phyloP scores from a whole-genome alignment of 1,284 basidiomycete species.

The Neonothopanus nambi region DNA sequence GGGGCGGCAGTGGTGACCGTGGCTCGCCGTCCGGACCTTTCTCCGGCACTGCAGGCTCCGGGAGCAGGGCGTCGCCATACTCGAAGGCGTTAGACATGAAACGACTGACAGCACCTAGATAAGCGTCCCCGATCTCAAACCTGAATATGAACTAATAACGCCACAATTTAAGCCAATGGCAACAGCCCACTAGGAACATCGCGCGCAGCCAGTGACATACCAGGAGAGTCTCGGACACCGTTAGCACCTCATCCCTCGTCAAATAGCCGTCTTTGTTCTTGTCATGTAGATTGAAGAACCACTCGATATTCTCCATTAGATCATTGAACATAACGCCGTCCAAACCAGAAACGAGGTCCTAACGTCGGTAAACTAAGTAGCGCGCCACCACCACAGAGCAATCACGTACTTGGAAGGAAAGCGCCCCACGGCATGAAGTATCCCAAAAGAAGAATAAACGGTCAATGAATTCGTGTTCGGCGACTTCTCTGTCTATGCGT shows the following conservation, averaged over 20 bases:
- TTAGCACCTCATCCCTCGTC: conserved; percentile 96
- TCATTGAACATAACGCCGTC: conserved; percentile 95
- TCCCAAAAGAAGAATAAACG: conserved; percentile 94
- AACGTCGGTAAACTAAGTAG: conserved; percentile 9
- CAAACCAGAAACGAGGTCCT: conserved; percentile 91
- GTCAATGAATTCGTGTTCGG: conserved; percentile 82
- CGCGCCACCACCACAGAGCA: conserved; percentile 14
- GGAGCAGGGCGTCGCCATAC: conserved; percentile 86
- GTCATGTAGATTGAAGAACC: conserved; percentile 97
- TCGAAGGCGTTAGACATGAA: conserved; percentile 98
- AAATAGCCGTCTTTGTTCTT: conserved; percentile 94
- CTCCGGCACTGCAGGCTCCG: conserved; percentile 45
- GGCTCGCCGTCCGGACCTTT: conserved; percentile 41
- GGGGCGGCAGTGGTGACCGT: conserved; percentile 40
- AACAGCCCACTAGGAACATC: no score
- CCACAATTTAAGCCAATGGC: neutral
- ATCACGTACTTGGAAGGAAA: conserved; percentile 76
- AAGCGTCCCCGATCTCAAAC: conserved; percentile 95
- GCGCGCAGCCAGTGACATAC: conserved; percentile 44
- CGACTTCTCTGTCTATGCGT: conserved; percentile 77
- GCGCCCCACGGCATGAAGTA: conserved; percentile 70
- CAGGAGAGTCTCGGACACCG: conserved; percentile 91
- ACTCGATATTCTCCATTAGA: conserved; percentile 97
- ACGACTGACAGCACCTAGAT: conserved; percentile 91
- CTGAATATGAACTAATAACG: conserved; percentile 89